A percentile compares a stretch with the other conserved stretches of the same genome.
Evolutionary conservation across 2,329 filamentous ascomycete species (phyloP).

Genomic region (Sporothrix humicola): DNA sequence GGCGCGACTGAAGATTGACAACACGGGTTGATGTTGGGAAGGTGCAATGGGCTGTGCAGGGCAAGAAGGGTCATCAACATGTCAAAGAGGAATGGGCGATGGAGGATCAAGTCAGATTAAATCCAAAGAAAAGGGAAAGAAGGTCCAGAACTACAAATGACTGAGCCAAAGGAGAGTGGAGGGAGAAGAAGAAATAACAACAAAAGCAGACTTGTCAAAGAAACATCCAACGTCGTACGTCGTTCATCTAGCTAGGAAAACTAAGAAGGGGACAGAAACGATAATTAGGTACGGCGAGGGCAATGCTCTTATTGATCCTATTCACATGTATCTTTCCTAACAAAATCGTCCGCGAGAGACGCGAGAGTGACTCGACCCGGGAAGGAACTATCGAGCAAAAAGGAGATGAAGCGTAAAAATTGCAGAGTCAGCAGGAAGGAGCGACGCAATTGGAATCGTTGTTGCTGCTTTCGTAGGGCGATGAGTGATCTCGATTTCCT

Average conservation of each 20-base stretch:
- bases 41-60: background rate
- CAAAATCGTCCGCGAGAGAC: background rate
- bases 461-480: slow-evolving; percentile 13
- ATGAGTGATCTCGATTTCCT: slow-evolving; percentile 20
- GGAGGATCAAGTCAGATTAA: slow-evolving; percentile 1
- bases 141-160: background rate
- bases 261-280: background rate
- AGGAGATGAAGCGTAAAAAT: background rate
- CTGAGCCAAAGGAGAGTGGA: background rate
- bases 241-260: background rate
- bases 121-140: background rate
- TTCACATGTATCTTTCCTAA: background rate
- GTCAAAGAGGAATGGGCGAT: background rate
- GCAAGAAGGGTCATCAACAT: background rate
- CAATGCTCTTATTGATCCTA: background rate
- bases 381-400: background rate
- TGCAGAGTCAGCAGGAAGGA: background rate
- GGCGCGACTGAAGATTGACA: background rate
- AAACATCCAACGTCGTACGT: background rate
- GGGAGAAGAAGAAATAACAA: background rate
- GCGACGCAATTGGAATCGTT: slow-evolving; percentile 27
- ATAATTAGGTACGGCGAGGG: background rate
- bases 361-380: background rate
- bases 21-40: background rate
- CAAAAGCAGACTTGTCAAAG: background rate